Percentiles rank a stretch among this genome's conserved stretches.
These are phyloP conservation scores for Batrachochytrium dendrobatidis DNA, from an alignment of 371 early-diverging fungal genomes.

Conservation along the genomic window DNA sequence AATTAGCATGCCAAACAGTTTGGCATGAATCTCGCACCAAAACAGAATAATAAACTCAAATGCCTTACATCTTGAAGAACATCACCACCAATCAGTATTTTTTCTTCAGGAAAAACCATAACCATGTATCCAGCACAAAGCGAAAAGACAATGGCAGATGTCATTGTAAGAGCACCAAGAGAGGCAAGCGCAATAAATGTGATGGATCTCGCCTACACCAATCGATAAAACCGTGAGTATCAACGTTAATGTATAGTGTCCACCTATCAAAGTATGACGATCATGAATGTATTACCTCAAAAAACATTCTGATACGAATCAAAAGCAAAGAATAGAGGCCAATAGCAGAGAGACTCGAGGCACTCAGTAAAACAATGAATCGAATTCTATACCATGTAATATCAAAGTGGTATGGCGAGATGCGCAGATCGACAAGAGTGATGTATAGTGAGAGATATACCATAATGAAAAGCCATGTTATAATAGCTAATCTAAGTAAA, in stretches of 20 bases:
- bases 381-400: neutral
- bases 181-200: neutral
- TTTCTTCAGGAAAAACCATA: no score
- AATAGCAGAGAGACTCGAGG: neutral
- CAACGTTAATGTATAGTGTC: no score
- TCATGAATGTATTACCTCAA: neutral
- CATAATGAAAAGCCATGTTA: neutral
- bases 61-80: no score
- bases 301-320: neutral
- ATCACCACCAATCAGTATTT: no score
- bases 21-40: no score
- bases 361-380: neutral
- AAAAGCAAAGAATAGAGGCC: neutral
- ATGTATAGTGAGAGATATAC: neutral
- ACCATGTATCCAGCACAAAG: no score
- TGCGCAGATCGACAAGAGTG: neutral
- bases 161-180: neutral
- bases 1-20: no score
- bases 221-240: no score
- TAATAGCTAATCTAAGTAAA: neutral
- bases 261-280: no score
- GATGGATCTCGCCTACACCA: neutral
- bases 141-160: neutral
- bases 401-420: neutral
- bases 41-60: no score